Base-by-base conservation (phyloP, 1,284 basidiomycete genomes). In the Grifola frondosa region DNA sequence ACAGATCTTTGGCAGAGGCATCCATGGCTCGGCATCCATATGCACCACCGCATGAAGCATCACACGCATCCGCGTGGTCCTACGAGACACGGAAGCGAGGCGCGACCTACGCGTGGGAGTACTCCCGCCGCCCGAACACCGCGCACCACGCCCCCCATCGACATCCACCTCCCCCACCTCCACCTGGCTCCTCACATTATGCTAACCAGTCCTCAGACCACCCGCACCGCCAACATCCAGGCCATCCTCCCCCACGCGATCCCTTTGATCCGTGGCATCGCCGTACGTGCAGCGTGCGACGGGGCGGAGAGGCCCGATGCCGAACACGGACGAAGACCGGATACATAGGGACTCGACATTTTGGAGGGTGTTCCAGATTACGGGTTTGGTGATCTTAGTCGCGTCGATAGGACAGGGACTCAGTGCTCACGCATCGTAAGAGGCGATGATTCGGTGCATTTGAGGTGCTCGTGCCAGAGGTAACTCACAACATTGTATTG, bases 101-200 rank as follows among this genome's bases (percentile, higher is more conserved):
- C 22, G 69, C 69, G 21, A 69, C 67, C 3, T 56, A 71, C 46
- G 69, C 69, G 1, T 71, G 69, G 69, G 66, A 67, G 40, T 56
- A 62, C 41, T 40, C 60, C 4, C 57, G 56, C n/a, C 53, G 56
- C 15, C 52, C 57, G 10, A 54, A 49, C 30, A 5, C 46, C 20
- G 35, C 47, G 23, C 24, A 25, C 12, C 30, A 45, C 10, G 33
- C 40, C 12, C 44, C 37, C n/a, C n/a, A n/a, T n/a, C 48, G 45
- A 10, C 39, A 43, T 15, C 40, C 48, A 31, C 19, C 47, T 12
- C 44, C 47, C 22, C 44, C 47, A 25, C 52, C 45, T 12, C 49
- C 56, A 19, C 52, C 58, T 13, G 53, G 48, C n/a, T 30, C 39
- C 16, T 32, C 40, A 5, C 53, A 47, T 19, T 44, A 40, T 15